Evolutionary conservation across 805 yeast genomes (phyloP).

Genomic region (Komagataella populi): DNA sequence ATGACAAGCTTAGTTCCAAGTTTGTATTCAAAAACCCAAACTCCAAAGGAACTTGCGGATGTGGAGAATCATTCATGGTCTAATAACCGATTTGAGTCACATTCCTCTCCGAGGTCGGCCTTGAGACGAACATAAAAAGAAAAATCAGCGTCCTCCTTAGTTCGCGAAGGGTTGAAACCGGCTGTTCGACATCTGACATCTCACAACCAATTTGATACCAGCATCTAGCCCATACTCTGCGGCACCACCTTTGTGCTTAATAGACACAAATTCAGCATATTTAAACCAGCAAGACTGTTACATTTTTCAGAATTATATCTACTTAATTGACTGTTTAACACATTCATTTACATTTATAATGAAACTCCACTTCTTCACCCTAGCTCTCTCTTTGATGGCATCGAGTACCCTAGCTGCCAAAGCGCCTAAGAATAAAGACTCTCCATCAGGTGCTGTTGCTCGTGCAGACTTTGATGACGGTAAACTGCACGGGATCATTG

Average conservation of each 20-base stretch:
- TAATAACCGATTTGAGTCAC: conserved; percentile 12
- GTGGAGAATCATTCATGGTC: conserved; percentile 98
- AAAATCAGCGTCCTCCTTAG: not conserved
- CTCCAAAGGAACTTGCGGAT: conserved; percentile 96
- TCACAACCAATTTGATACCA: not conserved
- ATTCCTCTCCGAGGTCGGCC: not conserved
- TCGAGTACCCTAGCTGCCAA: conserved; percentile 17
- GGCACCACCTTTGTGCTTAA: not conserved
- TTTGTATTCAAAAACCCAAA: conserved; percentile 93
- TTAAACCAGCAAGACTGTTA: not conserved
- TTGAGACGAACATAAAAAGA: not conserved
- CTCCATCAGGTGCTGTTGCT: conserved; percentile 37
- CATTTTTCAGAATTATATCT: not conserved
- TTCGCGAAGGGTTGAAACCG: not conserved
- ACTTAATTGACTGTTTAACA: not conserved
- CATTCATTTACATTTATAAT: not conserved
- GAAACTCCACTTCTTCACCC: not conserved
- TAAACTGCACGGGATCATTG: conserved; percentile 34
- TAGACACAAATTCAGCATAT: not conserved
- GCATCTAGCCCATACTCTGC: not conserved
- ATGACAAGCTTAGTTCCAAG: conserved; percentile 77
- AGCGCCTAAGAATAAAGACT: conserved; percentile 37
- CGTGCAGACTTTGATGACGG: conserved; percentile 43
- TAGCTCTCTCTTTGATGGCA: not conserved
- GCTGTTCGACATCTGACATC: not conserved